A percentile compares a stretch with the other conserved stretches of the same genome.
Evolutionary conservation across 306 rosid species (phyloP).

Genomic region (Mucuna pruriens): DNA sequence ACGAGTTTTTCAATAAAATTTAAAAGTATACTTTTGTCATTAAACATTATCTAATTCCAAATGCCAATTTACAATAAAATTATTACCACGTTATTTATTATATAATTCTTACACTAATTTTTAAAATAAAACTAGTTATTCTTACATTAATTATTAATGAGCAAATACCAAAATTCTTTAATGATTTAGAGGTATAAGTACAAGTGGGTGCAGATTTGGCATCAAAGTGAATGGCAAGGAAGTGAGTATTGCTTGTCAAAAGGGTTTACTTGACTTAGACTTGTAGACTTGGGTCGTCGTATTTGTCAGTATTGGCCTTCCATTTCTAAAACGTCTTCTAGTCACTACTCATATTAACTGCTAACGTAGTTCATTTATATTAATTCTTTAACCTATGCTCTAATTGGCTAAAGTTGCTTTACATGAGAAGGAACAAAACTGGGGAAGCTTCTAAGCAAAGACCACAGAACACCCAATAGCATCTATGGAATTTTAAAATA

Average conservation of each 20-base stretch:
- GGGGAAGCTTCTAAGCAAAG: conserved; percentile 32
- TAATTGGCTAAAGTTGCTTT: not conserved
- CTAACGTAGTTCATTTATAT: not conserved
- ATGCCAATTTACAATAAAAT: not conserved
- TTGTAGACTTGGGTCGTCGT: conserved; percentile 38
- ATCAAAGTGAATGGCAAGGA: not conserved
- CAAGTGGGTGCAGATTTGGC: conserved; percentile 6
- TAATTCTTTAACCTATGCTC: not conserved
- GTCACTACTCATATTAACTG: not conserved
- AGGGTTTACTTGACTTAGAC: conserved; percentile 41
- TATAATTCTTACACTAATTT: not conserved
- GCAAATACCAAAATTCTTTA: not conserved
- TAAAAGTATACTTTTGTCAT: not conserved
- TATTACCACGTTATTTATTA: not conserved
- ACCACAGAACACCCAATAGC: not conserved
- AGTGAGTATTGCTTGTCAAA: not conserved
- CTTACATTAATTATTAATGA: not conserved
- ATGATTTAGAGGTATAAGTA: not conserved
- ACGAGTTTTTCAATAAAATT: not conserved
- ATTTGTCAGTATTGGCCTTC: not conserved
- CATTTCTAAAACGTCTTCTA: not conserved
- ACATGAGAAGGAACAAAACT: conserved; percentile 24
- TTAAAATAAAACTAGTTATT: not conserved
- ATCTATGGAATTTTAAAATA: not conserved
- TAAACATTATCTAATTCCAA: not conserved